phyloP scores from a whole-genome alignment of 176 grass and related monocot species.

The Oryza punctata region DNA sequence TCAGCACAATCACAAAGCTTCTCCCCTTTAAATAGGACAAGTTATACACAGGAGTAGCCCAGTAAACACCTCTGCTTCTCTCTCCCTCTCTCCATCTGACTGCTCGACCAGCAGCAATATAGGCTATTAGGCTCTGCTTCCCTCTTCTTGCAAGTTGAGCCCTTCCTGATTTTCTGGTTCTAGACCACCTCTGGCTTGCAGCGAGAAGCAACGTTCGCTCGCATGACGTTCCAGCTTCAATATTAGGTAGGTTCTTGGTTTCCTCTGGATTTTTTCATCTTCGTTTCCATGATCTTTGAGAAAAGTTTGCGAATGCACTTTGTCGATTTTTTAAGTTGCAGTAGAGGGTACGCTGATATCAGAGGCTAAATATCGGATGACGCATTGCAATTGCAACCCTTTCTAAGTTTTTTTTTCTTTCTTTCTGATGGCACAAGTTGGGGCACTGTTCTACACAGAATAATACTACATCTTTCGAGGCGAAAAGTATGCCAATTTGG shows the following conservation, averaged over 20 bases:
- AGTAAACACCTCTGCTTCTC: background rate
- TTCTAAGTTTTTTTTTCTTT: background rate
- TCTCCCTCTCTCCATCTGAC: background rate
- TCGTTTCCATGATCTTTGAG: conserved; percentile 22
- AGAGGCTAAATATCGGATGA: conserved; percentile 13
- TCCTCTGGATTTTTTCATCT: background rate
- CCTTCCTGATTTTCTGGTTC: background rate
- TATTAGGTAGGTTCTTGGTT: conserved; percentile 38
- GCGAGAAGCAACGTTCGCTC: conserved; percentile 6
- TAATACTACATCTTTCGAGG: background rate
- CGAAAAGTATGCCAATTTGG: conserved; percentile 48
- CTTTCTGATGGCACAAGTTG: conserved; percentile 28
- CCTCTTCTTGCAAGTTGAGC: conserved; percentile 32
- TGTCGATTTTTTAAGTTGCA: conserved; percentile 6
- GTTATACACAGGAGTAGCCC: background rate
- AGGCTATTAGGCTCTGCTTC: background rate
- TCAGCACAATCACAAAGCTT: conserved; percentile 19
- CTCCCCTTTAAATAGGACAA: conserved; percentile 47
- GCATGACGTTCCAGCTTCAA: conserved; percentile 7
- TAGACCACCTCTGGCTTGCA: background rate
- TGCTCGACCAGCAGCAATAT: conserved; percentile 13
- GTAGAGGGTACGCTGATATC: background rate
- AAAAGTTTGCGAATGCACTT: background rate
- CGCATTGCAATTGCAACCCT: conserved; percentile 33
- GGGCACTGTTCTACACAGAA: conserved; percentile 19